These are phyloP conservation scores for Limnanthes douglasii DNA, from an alignment of 345 rosid species.

Conservation along the genomic window DNA sequence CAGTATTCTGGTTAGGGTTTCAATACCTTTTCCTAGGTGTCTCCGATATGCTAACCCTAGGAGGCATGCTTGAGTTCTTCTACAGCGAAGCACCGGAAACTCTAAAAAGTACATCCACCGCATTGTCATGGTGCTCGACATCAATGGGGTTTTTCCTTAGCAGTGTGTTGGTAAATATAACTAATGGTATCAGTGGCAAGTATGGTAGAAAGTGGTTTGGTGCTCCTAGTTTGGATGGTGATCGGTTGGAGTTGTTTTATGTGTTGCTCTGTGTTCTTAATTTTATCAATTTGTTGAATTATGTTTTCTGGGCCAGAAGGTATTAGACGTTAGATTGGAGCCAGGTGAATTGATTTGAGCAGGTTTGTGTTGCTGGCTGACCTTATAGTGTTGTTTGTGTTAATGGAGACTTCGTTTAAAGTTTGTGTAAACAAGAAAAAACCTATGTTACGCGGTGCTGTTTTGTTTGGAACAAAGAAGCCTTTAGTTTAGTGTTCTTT, in stretches of 20 bases:
- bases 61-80: slow-evolving; percentile 60
- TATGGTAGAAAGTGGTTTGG: slow-evolving; percentile 29
- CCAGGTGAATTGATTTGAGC: too few relatives aligned
- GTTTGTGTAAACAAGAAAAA: too few relatives aligned
- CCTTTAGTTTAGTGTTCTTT: too few relatives aligned
- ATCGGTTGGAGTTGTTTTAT: slow-evolving; percentile 31
- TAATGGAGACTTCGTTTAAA: background rate
- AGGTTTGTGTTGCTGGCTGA: too few relatives aligned
- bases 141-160: slow-evolving; percentile 44
- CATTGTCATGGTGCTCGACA: slow-evolving; percentile 45
- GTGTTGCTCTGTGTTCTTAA: slow-evolving; percentile 29
- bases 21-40: slow-evolving; percentile 34
- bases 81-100: slow-evolving; percentile 32
- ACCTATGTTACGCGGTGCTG: too few relatives aligned
- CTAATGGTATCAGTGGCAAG: slow-evolving; percentile 17
- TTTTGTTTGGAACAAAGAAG: too few relatives aligned
- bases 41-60: slow-evolving; percentile 41
- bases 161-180: slow-evolving; percentile 19
- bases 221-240: slow-evolving; percentile 20
- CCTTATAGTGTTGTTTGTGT: background rate
- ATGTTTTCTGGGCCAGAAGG: slow-evolving; percentile 13
- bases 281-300: slow-evolving; percentile 24
- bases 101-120: slow-evolving; percentile 35
- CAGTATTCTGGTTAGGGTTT: slow-evolving; percentile 40
- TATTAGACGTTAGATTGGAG: slow-evolving; percentile 6